Percentiles rank a stretch among this genome's conserved stretches.
Conservation (phyloP, 2,329 filamentous ascomycete genomes). For the Pseudogymnoascus sp. region DNA sequence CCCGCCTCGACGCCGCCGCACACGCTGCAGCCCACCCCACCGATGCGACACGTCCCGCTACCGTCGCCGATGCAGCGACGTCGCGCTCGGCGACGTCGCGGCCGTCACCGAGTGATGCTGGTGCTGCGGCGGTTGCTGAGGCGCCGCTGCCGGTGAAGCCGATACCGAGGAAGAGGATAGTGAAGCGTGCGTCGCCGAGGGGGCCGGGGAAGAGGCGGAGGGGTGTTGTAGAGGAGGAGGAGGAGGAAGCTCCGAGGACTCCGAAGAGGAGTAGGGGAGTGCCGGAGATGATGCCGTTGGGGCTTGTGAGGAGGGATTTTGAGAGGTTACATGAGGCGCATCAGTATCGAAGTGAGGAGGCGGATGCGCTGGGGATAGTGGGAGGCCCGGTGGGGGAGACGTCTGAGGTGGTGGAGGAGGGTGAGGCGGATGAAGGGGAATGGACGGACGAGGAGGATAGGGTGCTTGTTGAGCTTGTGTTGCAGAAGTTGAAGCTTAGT, state of each 20-base stretch:
- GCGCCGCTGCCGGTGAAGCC: slow-evolving; percentile 1
- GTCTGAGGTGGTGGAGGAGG: slow-evolving; percentile 35
- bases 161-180: slow-evolving; percentile 36
- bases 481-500: slow-evolving; percentile 59
- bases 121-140: slow-evolving; percentile 21
- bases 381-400: slow-evolving; percentile 36
- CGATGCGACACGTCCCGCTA: slow-evolving; percentile 34
- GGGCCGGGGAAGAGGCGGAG: slow-evolving; percentile 50
- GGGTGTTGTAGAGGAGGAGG: slow-evolving; percentile 24
- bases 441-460: slow-evolving; percentile 61
- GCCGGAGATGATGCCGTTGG: slow-evolving; percentile 53
- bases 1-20: slow-evolving; percentile 38
- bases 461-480: slow-evolving; percentile 59
- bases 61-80: slow-evolving; percentile 43
- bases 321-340: slow-evolving; percentile 40
- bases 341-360: background rate
- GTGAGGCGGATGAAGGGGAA: slow-evolving; percentile 36
- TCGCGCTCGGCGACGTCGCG: slow-evolving; percentile 37
- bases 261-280: slow-evolving; percentile 56
- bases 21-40: slow-evolving; percentile 48
- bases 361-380: background rate
- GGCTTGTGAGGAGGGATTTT: slow-evolving; percentile 52
- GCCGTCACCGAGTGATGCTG: slow-evolving; percentile 18
- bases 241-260: slow-evolving; percentile 34
- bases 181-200: slow-evolving; percentile 43